These are phyloP conservation scores for Mesembryanthemum crystallinum DNA, from an alignment of 148 eudicot genomes.

Conservation along the genomic window DNA sequence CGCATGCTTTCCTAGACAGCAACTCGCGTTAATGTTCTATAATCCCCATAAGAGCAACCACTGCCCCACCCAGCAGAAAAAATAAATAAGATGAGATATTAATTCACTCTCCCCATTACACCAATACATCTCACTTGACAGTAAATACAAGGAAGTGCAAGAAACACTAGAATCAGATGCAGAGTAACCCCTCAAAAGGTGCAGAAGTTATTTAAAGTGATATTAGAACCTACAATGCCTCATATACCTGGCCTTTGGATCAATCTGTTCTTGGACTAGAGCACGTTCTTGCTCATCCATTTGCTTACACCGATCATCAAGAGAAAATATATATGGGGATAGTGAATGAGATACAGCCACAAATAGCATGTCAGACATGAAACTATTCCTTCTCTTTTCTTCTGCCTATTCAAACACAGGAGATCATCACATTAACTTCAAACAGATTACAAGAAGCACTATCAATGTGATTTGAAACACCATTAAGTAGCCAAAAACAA, in stretches of 20 bases:
- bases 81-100: not conserved
- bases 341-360: conserved; percentile 72
- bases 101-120: not conserved
- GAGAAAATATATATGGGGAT: conserved; percentile 81
- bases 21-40: not conserved
- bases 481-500: not conserved
- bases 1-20: not conserved
- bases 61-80: not conserved
- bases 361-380: conserved; percentile 80
- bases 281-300: conserved; percentile 51
- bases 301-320: conserved; percentile 81
- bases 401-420: conserved; percentile 48
- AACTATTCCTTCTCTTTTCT: conserved; percentile 84
- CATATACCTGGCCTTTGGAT: conserved; percentile 78
- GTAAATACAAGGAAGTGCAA: not conserved
- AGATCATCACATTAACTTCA: not conserved
- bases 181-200: too few relatives aligned
- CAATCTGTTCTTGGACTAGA: conserved; percentile 54
- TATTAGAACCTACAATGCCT: conserved; percentile 7
- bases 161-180: not conserved
- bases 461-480: not conserved
- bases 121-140: not conserved
- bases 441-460: not conserved
- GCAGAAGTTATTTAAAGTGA: not conserved
- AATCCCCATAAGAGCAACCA: not conserved